Evolutionary conservation across 1,284 basidiomycete species (phyloP).

Genomic region (Vanrija sp.): DNA sequence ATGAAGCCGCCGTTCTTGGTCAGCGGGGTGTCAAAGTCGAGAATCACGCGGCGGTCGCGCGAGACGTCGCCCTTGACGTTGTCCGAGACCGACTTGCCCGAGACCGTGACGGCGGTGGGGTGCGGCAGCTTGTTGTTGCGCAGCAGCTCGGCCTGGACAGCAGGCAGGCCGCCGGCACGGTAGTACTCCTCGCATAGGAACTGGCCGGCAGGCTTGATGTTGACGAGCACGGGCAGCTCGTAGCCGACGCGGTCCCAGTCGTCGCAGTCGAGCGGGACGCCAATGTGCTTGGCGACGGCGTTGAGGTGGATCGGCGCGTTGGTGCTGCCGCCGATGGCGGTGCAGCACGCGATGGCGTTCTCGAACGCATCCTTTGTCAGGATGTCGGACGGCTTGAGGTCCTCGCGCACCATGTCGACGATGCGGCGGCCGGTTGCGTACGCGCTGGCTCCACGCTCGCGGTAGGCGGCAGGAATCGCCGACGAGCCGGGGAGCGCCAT

Average conservation of each 20-base stretch:
- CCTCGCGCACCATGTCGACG: conserved; percentile 73
- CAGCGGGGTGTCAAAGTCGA: conserved; percentile 39
- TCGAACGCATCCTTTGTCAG: conserved; percentile 85
- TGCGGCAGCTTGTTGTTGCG: conserved; percentile 36
- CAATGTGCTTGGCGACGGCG: conserved; percentile 46
- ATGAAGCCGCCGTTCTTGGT: conserved; percentile 45
- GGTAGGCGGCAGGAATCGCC: conserved; percentile 65
- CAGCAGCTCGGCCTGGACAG: conserved; percentile 42
- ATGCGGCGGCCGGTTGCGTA: conserved; percentile 75
- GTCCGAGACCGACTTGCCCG: conserved; percentile 35
- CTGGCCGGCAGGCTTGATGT: conserved; percentile 44
- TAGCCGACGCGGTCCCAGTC: conserved; percentile 46
- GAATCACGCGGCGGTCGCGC: conserved; percentile 42
- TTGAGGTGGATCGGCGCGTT: conserved; percentile 60
- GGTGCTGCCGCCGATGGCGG: conserved; percentile 83
- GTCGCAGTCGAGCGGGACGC: conserved; percentile 36
- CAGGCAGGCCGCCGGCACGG: conserved; percentile 42
- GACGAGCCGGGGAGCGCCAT: conserved; percentile 88
- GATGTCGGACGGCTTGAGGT: conserved; percentile 89
- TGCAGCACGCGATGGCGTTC: conserved; percentile 82
- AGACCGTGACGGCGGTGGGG: conserved; percentile 38
- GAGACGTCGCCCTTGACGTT: conserved; percentile 42
- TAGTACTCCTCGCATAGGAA: conserved; percentile 48
- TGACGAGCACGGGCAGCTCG: conserved; percentile 40
- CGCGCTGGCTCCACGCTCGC: conserved; percentile 50